These are phyloP conservation scores for Porphyra umbilicalis DNA, from an alignment of 31 red algal species.

Conservation along the genomic window DNA sequence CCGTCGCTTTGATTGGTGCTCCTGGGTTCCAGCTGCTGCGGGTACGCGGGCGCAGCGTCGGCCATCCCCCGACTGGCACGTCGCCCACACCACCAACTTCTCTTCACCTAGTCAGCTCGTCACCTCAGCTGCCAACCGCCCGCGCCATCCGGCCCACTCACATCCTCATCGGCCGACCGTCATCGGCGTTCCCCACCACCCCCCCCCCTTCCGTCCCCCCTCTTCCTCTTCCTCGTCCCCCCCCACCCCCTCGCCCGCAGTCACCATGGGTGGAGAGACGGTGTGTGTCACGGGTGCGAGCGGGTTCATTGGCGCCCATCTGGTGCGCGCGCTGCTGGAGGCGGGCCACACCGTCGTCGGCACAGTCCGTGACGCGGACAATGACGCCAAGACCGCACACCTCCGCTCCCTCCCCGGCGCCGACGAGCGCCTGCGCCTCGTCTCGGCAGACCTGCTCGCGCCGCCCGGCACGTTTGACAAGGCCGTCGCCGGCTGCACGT, in stretches of 20 bases:
- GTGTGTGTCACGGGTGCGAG: constrained; percentile 57
- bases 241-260: background rate
- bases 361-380: constrained; percentile 37
- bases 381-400: constrained; percentile 14
- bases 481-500: constrained; percentile 20
- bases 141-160: too few relatives aligned
- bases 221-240: background rate
- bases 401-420: constrained; percentile 24
- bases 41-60: too few relatives aligned
- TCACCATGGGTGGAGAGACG: constrained; percentile 5
- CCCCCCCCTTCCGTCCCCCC: background rate
- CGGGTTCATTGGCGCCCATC: constrained; percentile 56
- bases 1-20: too few relatives aligned
- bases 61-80: too few relatives aligned
- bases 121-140: too few relatives aligned
- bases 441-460: constrained; percentile 43
- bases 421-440: constrained; percentile 9
- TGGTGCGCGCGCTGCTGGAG: constrained; percentile 38
- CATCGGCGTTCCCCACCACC: too few relatives aligned
- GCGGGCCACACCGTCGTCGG: constrained; percentile 55
- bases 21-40: too few relatives aligned
- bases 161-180: too few relatives aligned
- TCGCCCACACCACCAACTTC: too few relatives aligned
- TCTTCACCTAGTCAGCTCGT: too few relatives aligned
- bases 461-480: constrained; percentile 33